Conservation (phyloP, 225 moss, liverwort and hornwort species). For the Sphagnum tenellum region DNA sequence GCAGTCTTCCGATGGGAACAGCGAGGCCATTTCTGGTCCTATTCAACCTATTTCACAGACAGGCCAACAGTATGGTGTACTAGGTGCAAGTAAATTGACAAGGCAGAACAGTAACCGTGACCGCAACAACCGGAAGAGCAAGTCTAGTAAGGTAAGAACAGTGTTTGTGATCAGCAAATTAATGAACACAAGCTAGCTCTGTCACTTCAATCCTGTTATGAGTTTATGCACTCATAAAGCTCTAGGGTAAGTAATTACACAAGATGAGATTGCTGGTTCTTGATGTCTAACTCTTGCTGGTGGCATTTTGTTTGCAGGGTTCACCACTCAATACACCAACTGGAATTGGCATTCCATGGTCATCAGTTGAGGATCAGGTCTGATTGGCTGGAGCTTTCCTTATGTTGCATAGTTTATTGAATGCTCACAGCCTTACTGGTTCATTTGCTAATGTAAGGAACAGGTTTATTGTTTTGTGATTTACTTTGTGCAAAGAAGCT, state of each 20-base stretch:
- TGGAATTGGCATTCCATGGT: slow-evolving; percentile 80
- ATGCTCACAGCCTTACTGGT: too few species aligned
- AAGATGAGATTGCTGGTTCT: too few species aligned
- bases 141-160: slow-evolving; percentile 46
- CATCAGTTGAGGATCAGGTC: slow-evolving; percentile 74
- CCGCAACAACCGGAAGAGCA: slow-evolving; percentile 53
- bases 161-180: too few species aligned
- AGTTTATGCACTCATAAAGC: too few species aligned
- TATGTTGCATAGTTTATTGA: too few species aligned
- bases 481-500: too few species aligned
- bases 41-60: slow-evolving; percentile 15
- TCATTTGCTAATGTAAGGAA: too few species aligned
- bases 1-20: slow-evolving; percentile 29
- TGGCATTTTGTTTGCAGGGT: slow-evolving; percentile 31
- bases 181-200: too few species aligned
- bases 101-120: slow-evolving; percentile 78
- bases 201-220: too few species aligned
- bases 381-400: too few species aligned
- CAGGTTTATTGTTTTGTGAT: too few species aligned
- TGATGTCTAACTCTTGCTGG: not conserved
- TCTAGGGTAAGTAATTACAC: too few species aligned
- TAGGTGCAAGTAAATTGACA: slow-evolving; percentile 36
- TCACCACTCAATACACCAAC: slow-evolving; percentile 25
- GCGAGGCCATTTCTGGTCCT: slow-evolving; percentile 29
- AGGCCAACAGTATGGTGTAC: slow-evolving; percentile 22